Evolutionary conservation across 192 early-diverging fungal genomes (phyloP).

Genomic region (Allomyces macrogynus): DNA sequence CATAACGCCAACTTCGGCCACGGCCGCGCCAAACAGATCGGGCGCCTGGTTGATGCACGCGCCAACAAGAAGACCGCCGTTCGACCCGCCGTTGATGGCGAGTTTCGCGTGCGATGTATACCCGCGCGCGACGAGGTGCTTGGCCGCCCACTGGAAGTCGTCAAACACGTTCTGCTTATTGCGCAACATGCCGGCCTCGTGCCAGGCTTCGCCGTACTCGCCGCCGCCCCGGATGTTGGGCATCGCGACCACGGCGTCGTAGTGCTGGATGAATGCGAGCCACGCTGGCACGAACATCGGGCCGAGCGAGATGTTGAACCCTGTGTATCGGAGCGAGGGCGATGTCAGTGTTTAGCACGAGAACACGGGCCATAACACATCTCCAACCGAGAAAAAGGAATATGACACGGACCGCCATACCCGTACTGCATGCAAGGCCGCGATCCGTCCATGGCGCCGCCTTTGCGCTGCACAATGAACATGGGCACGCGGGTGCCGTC

Average conservation of each 20-base stretch:
- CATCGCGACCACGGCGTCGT: conserved; percentile 32
- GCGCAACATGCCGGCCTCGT: conserved; percentile 23
- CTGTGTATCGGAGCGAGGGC: no score
- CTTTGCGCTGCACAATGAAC: conserved; percentile 40
- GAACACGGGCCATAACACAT: conserved; percentile 4
- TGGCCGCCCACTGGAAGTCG: conserved; percentile 51
- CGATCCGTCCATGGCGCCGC: conserved; percentile 20
- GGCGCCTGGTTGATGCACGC: conserved; percentile 55
- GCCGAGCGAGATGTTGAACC: conserved; percentile 31
- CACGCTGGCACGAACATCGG: conserved; percentile 14
- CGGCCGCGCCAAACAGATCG: conserved; percentile 41
- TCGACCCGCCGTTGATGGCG: conserved; percentile 44
- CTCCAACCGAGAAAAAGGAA: background rate
- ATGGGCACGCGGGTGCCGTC: conserved; percentile 47
- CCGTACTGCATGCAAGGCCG: conserved; percentile 43
- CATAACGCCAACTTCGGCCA: conserved; percentile 49
- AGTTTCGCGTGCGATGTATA: conserved; percentile 32
- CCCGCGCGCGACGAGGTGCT: conserved; percentile 29
- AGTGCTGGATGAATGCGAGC: conserved; percentile 27
- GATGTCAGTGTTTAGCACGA: background rate
- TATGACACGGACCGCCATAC: conserved; percentile 25
- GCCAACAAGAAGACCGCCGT: conserved; percentile 47
- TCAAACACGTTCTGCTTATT: conserved; percentile 59
- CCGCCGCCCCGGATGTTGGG: conserved; percentile 53
- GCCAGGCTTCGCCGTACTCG: conserved; percentile 36